A percentile compares a stretch with the other conserved stretches of the same genome.
Evolutionary conservation across 495 filamentous ascomycete genomes (phyloP).

Genomic region (Penicillium atrosanguineum): DNA sequence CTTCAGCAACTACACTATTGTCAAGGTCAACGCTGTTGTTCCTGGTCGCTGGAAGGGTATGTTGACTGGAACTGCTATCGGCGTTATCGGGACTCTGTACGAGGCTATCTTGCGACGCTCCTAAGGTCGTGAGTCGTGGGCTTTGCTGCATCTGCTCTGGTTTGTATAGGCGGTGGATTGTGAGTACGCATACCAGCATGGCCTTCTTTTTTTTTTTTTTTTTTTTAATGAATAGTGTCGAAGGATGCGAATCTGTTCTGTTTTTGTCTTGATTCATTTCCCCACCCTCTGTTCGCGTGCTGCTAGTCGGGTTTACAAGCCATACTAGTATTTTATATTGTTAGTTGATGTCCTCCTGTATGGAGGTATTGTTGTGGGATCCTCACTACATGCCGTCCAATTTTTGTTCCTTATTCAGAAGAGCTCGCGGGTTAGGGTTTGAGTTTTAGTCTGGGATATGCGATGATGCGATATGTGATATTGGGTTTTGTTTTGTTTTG

Average conservation of each 20-base stretch:
- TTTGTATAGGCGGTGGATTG: slow-evolving; percentile 19
- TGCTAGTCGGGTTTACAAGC: not conserved
- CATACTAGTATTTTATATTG: not conserved
- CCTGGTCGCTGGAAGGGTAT: slow-evolving; percentile 71
- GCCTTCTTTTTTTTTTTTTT: not conserved
- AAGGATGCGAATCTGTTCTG: slow-evolving; percentile 1
- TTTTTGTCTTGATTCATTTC: not conserved
- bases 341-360: slow-evolving; percentile 28
- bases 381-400: slow-evolving; percentile 2
- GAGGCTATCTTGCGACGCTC: slow-evolving; percentile 75
- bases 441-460: slow-evolving; percentile 19
- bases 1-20: slow-evolving; percentile 55
- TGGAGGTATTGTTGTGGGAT: slow-evolving; percentile 8
- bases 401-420: slow-evolving; percentile 4
- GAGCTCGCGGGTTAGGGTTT: slow-evolving; percentile 11
- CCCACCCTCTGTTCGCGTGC: not conserved
- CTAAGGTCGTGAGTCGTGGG: slow-evolving; percentile 30
- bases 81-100: slow-evolving; percentile 69
- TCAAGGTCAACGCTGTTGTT: slow-evolving; percentile 61
- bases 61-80: slow-evolving; percentile 68
- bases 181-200: slow-evolving; percentile 4
- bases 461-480: slow-evolving; percentile 25
- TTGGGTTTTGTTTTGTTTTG: slow-evolving; percentile 7
- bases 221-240: not conserved
- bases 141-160: slow-evolving; percentile 13